These are phyloP conservation scores for Paraphoma sp. DNA, from an alignment of 2,329 filamentous ascomycete species.

Conservation along the genomic window DNA sequence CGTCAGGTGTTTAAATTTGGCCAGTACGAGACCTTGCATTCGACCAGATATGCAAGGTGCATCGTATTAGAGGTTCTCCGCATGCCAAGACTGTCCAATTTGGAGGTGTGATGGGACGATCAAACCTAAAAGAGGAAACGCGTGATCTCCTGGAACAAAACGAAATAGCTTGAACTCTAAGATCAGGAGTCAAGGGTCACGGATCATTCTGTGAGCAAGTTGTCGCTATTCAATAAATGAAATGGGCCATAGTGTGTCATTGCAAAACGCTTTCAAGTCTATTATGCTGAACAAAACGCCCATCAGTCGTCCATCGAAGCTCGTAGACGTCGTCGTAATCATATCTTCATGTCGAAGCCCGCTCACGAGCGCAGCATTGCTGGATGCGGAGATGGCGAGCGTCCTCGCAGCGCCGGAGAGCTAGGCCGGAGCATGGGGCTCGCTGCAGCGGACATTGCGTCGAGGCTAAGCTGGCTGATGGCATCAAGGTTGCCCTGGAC, in stretches of 20 bases:
- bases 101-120: not conserved
- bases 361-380: slow-evolving; percentile 23
- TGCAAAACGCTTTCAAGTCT: slow-evolving; percentile 5
- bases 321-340: not conserved
- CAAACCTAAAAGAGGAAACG: not conserved
- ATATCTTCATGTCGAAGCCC: not conserved
- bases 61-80: slow-evolving; percentile 5
- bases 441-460: slow-evolving; percentile 43
- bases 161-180: not conserved
- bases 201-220: too few relatives aligned
- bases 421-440: slow-evolving; percentile 45
- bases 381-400: slow-evolving; percentile 43
- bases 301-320: not conserved
- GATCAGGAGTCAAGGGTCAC: too few relatives aligned
- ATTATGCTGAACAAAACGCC: not conserved
- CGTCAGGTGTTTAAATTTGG: not conserved
- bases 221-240: not conserved
- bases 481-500: slow-evolving; percentile 44
- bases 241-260: not conserved
- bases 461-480: slow-evolving; percentile 47
- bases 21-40: not conserved
- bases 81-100: slow-evolving; percentile 12
- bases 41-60: slow-evolving; percentile 3
- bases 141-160: not conserved
- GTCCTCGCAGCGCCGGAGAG: slow-evolving; percentile 42